A percentile compares a stretch with the other conserved stretches of the same genome.
phyloP scores from a whole-genome alignment of 345 rosid genomes.

The Rhodamnia argentea region DNA sequence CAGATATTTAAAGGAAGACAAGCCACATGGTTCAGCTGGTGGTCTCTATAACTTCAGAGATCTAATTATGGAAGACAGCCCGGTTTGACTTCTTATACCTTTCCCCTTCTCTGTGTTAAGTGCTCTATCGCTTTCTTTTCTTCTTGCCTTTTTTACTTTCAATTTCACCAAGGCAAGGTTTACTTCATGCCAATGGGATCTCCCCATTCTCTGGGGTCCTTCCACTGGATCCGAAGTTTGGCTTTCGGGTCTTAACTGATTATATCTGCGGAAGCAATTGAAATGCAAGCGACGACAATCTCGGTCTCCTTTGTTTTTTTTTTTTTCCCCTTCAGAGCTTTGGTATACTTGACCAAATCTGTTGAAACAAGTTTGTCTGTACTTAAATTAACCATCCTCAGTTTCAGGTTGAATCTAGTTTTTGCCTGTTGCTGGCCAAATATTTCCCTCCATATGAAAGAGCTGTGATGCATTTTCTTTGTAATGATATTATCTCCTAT shows the following conservation, averaged over 20 bases:
- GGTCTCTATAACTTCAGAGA: conserved; percentile 73
- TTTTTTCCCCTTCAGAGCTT: not conserved
- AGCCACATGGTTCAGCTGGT: conserved; percentile 93
- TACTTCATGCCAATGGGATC: not conserved
- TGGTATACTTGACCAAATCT: not conserved
- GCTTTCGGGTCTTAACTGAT: not conserved
- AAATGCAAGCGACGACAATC: not conserved
- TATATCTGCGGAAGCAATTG: not conserved
- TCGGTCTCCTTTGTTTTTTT: not conserved
- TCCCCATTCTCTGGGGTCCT: not conserved
- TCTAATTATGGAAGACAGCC: conserved; percentile 78
- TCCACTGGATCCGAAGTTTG: not conserved
- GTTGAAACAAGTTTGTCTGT: not conserved
- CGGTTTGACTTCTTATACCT: conserved; percentile 31
- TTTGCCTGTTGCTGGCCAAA: not conserved
- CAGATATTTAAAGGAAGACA: conserved; percentile 81
- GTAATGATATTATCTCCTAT: not conserved
- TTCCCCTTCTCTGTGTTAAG: not conserved
- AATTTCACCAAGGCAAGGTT: not conserved
- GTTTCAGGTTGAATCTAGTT: not conserved
- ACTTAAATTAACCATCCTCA: not conserved
- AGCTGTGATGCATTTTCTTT: no score
- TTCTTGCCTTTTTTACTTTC: not conserved
- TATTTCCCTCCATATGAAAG: not conserved
- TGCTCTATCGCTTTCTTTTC: not conserved